Conservation (phyloP, 495 filamentous ascomycete genomes). For the Cryomyces antarcticus region DNA sequence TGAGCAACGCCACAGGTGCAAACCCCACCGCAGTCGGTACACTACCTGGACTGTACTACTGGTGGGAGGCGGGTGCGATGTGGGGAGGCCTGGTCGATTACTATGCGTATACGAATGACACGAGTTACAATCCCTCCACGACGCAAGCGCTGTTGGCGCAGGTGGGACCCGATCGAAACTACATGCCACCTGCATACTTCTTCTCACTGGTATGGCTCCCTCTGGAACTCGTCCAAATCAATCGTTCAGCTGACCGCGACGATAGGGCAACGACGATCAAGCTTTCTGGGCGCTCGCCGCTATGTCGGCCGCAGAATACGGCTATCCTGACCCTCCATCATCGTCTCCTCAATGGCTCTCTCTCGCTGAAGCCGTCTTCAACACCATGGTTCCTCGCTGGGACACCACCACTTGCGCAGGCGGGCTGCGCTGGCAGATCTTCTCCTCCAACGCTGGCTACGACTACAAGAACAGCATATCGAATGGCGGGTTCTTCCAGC, state of each 20-base stretch:
- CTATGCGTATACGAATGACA: slow-evolving; percentile 13
- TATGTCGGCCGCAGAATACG: slow-evolving; percentile 52
- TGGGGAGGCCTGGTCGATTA: slow-evolving; percentile 15
- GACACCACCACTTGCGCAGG: slow-evolving; percentile 27
- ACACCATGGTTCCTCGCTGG: slow-evolving; percentile 23
- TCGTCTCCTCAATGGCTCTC: slow-evolving; percentile 39
- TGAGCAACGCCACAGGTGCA: neutral
- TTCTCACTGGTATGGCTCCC: slow-evolving; percentile 2
- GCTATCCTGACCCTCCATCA: slow-evolving; percentile 41
- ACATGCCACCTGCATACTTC: slow-evolving; percentile 9
- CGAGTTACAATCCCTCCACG: slow-evolving; percentile 13
- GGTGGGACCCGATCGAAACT: slow-evolving; percentile 18
- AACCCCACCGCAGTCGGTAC: slow-evolving; percentile 3
- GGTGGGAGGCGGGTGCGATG: slow-evolving; percentile 19
- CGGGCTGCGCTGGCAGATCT: slow-evolving; percentile 37
- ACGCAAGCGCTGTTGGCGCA: slow-evolving; percentile 18
- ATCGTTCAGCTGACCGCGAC: neutral
- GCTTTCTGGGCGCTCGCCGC: slow-evolving; percentile 64
- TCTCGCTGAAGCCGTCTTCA: slow-evolving; percentile 24
- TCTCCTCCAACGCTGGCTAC: slow-evolving; percentile 28
- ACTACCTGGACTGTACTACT: slow-evolving; percentile 15
- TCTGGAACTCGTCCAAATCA: slow-evolving; percentile 15
- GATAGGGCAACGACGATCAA: slow-evolving; percentile 49
- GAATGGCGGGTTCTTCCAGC: slow-evolving; percentile 50
- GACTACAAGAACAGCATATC: slow-evolving; percentile 51